Percentiles rank a stretch among this genome's conserved stretches.
Conservation (phyloP, 768 basidiomycete genomes). For the Saitozyma podzolica region DNA sequence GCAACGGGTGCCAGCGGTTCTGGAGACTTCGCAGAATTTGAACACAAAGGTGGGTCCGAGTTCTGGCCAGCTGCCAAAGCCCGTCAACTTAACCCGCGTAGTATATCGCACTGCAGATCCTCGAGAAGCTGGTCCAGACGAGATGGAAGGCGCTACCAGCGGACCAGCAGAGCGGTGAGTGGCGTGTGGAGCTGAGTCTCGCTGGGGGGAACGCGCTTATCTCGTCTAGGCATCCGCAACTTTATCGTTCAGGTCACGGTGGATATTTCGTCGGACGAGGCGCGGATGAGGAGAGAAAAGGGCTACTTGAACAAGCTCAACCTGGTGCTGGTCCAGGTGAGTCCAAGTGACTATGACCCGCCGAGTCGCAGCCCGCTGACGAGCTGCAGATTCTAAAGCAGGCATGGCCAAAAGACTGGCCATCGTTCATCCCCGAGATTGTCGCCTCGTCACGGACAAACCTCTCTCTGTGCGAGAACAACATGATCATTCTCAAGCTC, state of each 20-base stretch:
- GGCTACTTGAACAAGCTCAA: slow-evolving; percentile 85
- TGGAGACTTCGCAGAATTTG: slow-evolving; percentile 77
- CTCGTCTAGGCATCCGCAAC: slow-evolving; percentile 75
- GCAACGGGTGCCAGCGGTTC: slow-evolving; percentile 92
- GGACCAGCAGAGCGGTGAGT: slow-evolving; percentile 80
- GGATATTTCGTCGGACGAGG: slow-evolving; percentile 88
- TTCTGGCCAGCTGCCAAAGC: slow-evolving; percentile 2
- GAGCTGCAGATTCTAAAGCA: slow-evolving; percentile 87
- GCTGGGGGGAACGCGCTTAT: background rate
- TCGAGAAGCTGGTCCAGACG: slow-evolving; percentile 91
- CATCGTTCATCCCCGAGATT: slow-evolving; percentile 92
- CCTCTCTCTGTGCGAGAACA: slow-evolving; percentile 96
- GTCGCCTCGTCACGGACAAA: slow-evolving; percentile 97
- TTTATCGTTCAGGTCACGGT: slow-evolving; percentile 92
- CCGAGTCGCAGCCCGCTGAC: background rate
- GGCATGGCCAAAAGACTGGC: slow-evolving; percentile 99
- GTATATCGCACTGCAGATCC: slow-evolving; percentile 96
- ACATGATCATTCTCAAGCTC: slow-evolving; percentile 96
- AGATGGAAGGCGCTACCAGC: slow-evolving; percentile 95
- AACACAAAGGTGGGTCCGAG: slow-evolving; percentile 64
- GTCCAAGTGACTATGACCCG: slow-evolving; percentile 25
- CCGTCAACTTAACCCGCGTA: slow-evolving; percentile 48
- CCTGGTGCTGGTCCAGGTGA: slow-evolving; percentile 87
- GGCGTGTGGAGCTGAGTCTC: background rate
- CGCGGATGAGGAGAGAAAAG: slow-evolving; percentile 84